Percentiles rank a stretch among this genome's conserved stretches.
Evolutionary conservation across 2,329 filamentous ascomycete species (phyloP).

Genomic region (Aspergillus sp.): DNA sequence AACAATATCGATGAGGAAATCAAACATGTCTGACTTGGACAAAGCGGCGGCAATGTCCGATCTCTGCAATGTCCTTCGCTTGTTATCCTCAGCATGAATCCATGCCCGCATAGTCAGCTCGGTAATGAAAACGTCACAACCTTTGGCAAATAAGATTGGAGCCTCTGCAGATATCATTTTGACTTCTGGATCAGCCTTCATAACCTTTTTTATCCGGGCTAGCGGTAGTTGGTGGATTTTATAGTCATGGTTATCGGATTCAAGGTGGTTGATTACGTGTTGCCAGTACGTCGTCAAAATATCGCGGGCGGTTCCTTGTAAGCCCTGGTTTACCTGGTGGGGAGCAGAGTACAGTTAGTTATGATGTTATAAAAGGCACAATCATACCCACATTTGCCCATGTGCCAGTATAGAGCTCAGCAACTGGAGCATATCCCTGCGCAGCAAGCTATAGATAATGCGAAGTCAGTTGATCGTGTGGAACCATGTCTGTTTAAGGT

Average conservation of each 20-base stretch:
- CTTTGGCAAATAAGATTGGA: constrained; percentile 96
- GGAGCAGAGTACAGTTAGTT: constrained; percentile 16
- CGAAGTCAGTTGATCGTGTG: constrained; percentile 13
- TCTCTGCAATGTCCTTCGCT: constrained; percentile 88
- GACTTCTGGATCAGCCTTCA: constrained; percentile 98
- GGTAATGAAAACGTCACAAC: constrained; percentile 98
- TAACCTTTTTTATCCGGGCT: constrained; percentile 99
- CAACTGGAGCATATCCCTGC: constrained; percentile 81
- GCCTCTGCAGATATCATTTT: constrained; percentile 99
- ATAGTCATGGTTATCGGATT: constrained; percentile 95
- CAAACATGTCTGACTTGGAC: constrained; percentile 99
- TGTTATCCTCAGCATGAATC: constrained; percentile 99
- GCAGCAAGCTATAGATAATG: constrained; percentile 66
- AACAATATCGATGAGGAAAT: constrained; percentile 98
- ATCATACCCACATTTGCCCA: constrained; percentile 79
- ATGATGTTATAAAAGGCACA: neutral
- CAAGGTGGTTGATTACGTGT: constrained; percentile 92
- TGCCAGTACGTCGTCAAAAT: constrained; percentile 99
- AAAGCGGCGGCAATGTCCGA: constrained; percentile 95
- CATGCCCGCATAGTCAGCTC: constrained; percentile 98
- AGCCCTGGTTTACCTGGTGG: constrained; percentile 83
- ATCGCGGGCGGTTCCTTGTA: constrained; percentile 90
- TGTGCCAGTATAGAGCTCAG: constrained; percentile 87
- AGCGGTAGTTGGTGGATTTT: constrained; percentile 95
- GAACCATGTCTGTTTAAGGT: constrained; percentile 2